Evolutionary conservation across 1,284 basidiomycete species (phyloP), one percentile per base, ranked within the genome.

Genomic region (Ustilago bromivora): DNA sequence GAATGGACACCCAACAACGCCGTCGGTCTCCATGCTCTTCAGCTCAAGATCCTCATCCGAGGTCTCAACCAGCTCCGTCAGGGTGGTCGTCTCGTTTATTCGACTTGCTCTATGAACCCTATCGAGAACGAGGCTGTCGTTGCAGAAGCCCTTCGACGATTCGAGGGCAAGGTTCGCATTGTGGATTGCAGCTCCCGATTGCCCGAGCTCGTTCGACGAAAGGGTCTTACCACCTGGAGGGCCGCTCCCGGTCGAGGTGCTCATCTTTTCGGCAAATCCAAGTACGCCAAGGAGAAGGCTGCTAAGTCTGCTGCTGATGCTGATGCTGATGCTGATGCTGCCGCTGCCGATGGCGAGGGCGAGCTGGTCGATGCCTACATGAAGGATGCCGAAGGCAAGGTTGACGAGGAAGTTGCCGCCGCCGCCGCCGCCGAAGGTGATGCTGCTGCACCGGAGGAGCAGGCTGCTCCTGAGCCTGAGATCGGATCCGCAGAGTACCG

Each of bases 81-180:
- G 4, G 91, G 92, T 23, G 96, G 96, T 12, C 91, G 94, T 41
- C 92, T 99, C 67, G 96, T 98, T 32, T 99, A 99, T 87, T 99
- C 96, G 4, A 99, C 96, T 0, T 99, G 97, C 86, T 98, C 96
- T 1, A 89, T 99, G 81, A 99, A 99, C 87, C 97, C 96, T 1
- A 90, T 96, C 35, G 97, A 99, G 88, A 98, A 99, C 86, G 97
- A 99, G 87, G 94, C 97, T 9, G 96, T 99, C 68, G 89, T 99
- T 36, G 93, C 94, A 1, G 92, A 93, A 38, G 95, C 84, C 4
- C 57, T 85, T 38, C 77, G 82, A 32, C 79, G 81, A 49, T 73
- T 70, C 57, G 56, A 38, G 58, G 69, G 79, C 91, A 92, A 92
- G 17, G 95, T 95, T 83, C 89, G 91, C 61, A 89, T 99, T 28